Conservation (phyloP, 192 early-diverging fungal species). For the Gamsiella multidivaricata region DNA sequence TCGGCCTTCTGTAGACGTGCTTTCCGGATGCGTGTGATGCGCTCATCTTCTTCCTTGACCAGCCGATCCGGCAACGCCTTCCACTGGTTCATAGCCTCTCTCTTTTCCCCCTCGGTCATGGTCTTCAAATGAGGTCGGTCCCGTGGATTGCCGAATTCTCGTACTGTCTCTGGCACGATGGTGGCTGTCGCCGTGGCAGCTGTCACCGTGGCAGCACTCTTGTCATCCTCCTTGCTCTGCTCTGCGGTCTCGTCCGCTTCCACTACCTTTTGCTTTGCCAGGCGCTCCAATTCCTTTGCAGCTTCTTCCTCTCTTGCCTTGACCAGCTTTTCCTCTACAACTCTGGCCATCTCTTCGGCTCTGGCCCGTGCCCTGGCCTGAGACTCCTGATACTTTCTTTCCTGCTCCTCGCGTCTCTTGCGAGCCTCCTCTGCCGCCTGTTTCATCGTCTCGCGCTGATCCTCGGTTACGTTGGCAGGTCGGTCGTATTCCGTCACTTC, state of each 20-base stretch:
- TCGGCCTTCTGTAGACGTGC: slow-evolving; percentile 1
- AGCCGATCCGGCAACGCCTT: slow-evolving; percentile 17
- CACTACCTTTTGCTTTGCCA: slow-evolving; percentile 9
- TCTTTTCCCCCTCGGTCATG: slow-evolving; percentile 6
- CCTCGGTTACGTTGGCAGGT: slow-evolving; percentile 25
- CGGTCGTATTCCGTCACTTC: slow-evolving; percentile 13
- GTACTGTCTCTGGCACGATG: neutral
- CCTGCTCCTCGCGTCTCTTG: slow-evolving; percentile 37
- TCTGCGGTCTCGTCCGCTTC: slow-evolving; percentile 8
- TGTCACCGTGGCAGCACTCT: neutral
- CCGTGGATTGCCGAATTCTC: slow-evolving; percentile 7
- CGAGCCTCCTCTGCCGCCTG: slow-evolving; percentile 43
- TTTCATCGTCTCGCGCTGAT: slow-evolving; percentile 44
- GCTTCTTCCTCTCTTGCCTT: slow-evolving; percentile 26
- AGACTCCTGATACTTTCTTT: slow-evolving; percentile 23
- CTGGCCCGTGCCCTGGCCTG: slow-evolving; percentile 34
- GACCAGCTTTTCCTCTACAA: slow-evolving; percentile 21
- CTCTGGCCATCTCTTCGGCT: slow-evolving; percentile 28
- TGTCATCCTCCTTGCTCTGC: neutral
- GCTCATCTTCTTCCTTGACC: slow-evolving; percentile 26
- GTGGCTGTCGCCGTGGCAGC: neutral
- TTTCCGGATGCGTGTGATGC: slow-evolving; percentile 3
- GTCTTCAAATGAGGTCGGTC: neutral
- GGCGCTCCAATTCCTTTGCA: slow-evolving; percentile 19
- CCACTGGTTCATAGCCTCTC: slow-evolving; percentile 24